These are phyloP conservation scores for Penicillium waksmanii DNA, from an alignment of 495 filamentous ascomycete genomes.

Conservation along the genomic window DNA sequence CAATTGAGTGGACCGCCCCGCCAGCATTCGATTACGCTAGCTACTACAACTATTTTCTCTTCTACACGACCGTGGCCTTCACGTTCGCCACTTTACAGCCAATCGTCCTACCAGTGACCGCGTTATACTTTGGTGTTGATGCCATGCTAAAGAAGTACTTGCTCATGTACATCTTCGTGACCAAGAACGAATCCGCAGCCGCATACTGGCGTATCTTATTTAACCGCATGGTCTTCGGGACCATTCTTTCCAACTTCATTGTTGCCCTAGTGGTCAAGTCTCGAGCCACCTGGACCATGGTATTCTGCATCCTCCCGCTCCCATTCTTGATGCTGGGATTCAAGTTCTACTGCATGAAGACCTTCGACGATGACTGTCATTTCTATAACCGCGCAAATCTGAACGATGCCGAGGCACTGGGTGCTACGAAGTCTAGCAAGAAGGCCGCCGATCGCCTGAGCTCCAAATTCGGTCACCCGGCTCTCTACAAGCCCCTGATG, in stretches of 20 bases:
- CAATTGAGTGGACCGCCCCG: constrained; percentile 93
- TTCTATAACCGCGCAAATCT: constrained; percentile 71
- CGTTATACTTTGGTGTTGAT: constrained; percentile 88
- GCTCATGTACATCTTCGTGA: constrained; percentile 91
- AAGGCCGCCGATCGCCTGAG: constrained; percentile 72
- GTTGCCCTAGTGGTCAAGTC: constrained; percentile 75
- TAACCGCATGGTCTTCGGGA: constrained; percentile 87
- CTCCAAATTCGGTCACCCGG: constrained; percentile 87
- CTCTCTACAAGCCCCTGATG: constrained; percentile 83
- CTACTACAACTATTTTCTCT: constrained; percentile 96
- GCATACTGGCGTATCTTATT: constrained; percentile 88
- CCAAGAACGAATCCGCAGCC: constrained; percentile 95
- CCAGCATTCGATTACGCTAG: constrained; percentile 91
- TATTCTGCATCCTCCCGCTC: constrained; percentile 72
- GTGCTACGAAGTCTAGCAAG: constrained; percentile 47
- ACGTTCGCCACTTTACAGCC: constrained; percentile 88
- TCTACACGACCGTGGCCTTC: constrained; percentile 87
- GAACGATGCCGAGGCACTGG: constrained; percentile 60
- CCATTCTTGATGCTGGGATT: constrained; percentile 81
- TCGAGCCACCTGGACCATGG: constrained; percentile 57
- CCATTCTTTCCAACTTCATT: constrained; percentile 77
- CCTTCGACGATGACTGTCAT: constrained; percentile 75
- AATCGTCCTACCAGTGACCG: constrained; percentile 84
- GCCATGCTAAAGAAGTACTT: constrained; percentile 93
- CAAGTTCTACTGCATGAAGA: constrained; percentile 78